phyloP scores from a whole-genome alignment of 106 monocot species.

The Apostasia ramifera region DNA sequence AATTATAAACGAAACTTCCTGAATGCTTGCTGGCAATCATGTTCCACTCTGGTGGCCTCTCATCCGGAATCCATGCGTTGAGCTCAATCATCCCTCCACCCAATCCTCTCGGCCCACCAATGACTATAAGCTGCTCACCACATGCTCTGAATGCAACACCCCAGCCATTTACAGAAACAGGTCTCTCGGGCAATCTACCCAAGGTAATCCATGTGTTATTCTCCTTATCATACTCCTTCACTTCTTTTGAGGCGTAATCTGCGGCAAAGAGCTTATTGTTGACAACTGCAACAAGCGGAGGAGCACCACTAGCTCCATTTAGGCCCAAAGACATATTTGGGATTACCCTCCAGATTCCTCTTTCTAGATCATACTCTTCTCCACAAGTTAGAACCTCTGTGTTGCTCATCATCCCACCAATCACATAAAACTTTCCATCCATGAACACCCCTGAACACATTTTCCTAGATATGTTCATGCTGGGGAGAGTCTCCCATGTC shows the following conservation, averaged over 20 bases:
- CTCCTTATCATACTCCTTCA: conserved; percentile 61
- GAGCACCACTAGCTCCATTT: conserved; percentile 47
- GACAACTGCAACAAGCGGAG: conserved; percentile 81
- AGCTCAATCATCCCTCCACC: conserved; percentile 47
- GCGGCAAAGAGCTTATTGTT: conserved; percentile 68
- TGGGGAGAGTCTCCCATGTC: conserved; percentile 55
- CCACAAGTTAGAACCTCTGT: conserved; percentile 57
- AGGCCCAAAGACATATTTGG: conserved; percentile 59
- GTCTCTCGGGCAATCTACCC: conserved; percentile 55
- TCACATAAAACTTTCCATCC: conserved; percentile 78
- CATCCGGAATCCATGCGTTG: conserved; percentile 45
- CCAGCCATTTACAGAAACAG: conserved; percentile 69
- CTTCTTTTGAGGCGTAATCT: conserved; percentile 48
- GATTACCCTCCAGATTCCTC: conserved; percentile 43
- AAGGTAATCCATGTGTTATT: conserved; percentile 49
- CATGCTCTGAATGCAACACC: conserved; percentile 76
- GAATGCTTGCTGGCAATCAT: conserved; percentile 58
- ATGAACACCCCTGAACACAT: conserved; percentile 88
- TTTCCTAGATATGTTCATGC: conserved; percentile 61
- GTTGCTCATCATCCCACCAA: conserved; percentile 53
- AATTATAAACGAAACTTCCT: conserved; percentile 81
- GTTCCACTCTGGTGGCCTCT: conserved; percentile 50
- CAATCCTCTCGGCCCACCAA: conserved; percentile 35
- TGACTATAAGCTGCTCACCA: conserved; percentile 44
- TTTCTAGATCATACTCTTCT: conserved; percentile 64